Evolutionary conservation across 2,329 filamentous ascomycete species (phyloP).

Genomic region (Magnaporthales sp.): DNA sequence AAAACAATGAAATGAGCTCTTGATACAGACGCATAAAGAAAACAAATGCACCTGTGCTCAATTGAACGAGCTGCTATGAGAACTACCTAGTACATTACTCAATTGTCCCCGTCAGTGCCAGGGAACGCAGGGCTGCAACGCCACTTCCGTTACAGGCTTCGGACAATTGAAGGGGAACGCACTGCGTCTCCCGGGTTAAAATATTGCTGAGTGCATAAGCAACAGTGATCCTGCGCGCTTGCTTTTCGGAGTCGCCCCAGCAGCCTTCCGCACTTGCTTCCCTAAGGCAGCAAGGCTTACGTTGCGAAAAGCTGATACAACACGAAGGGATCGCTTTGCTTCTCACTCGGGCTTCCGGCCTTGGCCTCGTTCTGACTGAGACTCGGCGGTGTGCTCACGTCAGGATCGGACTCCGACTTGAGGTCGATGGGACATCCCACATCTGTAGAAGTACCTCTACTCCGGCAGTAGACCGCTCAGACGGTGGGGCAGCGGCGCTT

Average conservation of each 20-base stretch:
- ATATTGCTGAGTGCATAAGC: background rate
- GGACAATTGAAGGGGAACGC: background rate
- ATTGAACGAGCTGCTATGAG: background rate
- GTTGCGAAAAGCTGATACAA: background rate
- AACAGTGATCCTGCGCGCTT: background rate
- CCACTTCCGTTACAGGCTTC: background rate
- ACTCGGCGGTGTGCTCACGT: background rate
- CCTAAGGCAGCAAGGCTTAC: background rate
- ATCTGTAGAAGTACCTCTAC: background rate
- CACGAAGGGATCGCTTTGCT: background rate
- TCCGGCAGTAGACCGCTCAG: background rate
- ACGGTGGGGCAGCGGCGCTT: background rate
- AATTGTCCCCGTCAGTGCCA: background rate
- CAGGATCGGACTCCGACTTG: background rate
- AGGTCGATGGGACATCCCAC: background rate
- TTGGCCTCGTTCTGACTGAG: background rate
- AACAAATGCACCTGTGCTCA: background rate
- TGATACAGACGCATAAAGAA: background rate
- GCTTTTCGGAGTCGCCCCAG: background rate
- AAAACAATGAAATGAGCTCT: background rate
- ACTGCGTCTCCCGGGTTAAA: background rate
- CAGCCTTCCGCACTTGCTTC: background rate
- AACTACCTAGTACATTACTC: background rate
- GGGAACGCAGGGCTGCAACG: background rate
- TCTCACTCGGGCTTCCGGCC: background rate